Evolutionary conservation across 1,284 basidiomycete genomes (phyloP), one percentile per base, ranked within the genome.

Genomic region (Uromyces viciae-fabae): DNA sequence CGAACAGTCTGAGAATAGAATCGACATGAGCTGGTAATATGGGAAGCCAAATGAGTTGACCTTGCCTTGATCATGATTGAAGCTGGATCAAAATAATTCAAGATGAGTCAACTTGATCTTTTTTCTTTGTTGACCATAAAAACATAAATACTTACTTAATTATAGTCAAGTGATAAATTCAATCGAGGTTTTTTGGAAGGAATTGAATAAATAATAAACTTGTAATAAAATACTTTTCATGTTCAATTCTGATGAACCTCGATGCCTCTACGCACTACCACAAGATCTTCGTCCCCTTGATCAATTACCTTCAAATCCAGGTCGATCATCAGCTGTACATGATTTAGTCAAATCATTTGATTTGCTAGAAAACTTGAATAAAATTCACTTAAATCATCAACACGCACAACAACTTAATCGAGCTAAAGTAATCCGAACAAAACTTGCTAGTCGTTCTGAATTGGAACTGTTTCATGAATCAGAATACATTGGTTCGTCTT

Each of bases 291-390:
- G 88, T 84, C 90, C 83, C 90, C 91, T 87, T 88, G 79, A 92
- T 28, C 87, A 90, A 3, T 89, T 96, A 0, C 95, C 94, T 0
- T 93, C 93, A 0, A 96, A 97, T 85, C 88, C 85, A 74, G 91
- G 91, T 19, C 89, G 95, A n/a, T 94, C 94, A 0, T 85, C 90
- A 0, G 85, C 94, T 5, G 93, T 95, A 1, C 94, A 97, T 84
- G 89, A 90, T 0, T 88, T 96, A 15, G 87, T 91, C 75, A 88
- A 88, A 40, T 86, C 90, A 0, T 88, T 91, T 56, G 90, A 89
- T 0, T 86, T 94, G 0, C 86, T 92, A 52, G 86, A 86, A 19
- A 82, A 85, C 33, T 78, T 82, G 2, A 83, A 84, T 58, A 83
- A 85, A 28, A 73, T 85, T 17, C 83, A 83, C 28, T 83, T 85